Conservation (phyloP, 441 rosid genomes). For the Pelargonium australe region DNA sequence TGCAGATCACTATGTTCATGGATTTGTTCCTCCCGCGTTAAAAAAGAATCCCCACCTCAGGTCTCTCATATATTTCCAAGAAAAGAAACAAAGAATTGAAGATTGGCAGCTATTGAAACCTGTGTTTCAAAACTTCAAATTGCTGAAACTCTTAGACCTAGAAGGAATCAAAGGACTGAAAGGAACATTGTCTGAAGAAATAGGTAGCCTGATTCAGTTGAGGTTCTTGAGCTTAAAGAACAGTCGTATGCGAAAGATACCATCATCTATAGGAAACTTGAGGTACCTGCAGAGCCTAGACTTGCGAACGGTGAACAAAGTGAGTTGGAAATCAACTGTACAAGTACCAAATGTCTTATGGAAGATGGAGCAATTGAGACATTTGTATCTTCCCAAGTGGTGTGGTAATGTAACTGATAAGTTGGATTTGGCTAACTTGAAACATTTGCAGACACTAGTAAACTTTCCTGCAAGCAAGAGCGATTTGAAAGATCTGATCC, state of each 20-base stretch:
- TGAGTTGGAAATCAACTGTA: not conserved
- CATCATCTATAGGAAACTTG: constrained; percentile 15
- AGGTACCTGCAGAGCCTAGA: constrained; percentile 16
- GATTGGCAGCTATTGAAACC: constrained; percentile 12
- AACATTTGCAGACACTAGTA: constrained; percentile 11
- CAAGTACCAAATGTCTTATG: constrained; percentile 14
- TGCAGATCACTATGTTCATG: not conserved
- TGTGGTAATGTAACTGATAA: not conserved
- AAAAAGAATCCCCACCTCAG: constrained; percentile 10
- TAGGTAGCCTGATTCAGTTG: constrained; percentile 12
- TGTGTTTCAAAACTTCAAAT: not conserved
- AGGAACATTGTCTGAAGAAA: constrained; percentile 8
- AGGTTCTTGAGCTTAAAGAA: constrained; percentile 12
- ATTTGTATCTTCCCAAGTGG: constrained; percentile 12
- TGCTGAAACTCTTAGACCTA: constrained; percentile 14
- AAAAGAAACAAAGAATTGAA: not conserved
- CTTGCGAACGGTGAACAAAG: not conserved
- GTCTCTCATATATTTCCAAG: not conserved
- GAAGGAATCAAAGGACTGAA: constrained; percentile 5
- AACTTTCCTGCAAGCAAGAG: constrained; percentile 8
- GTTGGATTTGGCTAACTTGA: constrained; percentile 9
- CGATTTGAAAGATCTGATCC: constrained; percentile 1
- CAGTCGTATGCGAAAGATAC: not conserved
- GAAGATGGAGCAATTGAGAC: constrained; percentile 18
- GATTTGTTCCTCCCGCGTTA: not conserved